Conservation (phyloP, 129 eudicot genomes). For the Pseudognaphalium luteoalbum region DNA sequence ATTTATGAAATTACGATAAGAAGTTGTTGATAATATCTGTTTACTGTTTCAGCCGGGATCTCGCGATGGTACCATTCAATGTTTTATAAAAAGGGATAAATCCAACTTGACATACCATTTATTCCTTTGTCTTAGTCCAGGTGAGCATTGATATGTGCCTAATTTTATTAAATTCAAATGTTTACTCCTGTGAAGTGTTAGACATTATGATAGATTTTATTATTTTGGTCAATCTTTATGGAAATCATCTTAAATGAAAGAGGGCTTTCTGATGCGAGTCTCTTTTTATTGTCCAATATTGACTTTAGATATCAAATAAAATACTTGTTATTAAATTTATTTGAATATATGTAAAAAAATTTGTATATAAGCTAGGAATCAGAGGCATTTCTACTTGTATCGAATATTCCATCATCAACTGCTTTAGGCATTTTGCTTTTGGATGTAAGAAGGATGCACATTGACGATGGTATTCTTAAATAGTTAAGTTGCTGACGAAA, state of each 20-base stretch:
- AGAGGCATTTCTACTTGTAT: not conserved
- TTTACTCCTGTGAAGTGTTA: not conserved
- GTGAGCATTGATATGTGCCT: constrained; percentile 30
- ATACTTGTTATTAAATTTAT: not conserved
- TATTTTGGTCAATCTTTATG: not conserved
- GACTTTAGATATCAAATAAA: not conserved
- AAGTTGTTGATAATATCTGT: not conserved
- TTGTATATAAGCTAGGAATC: not conserved
- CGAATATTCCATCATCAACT: not conserved
- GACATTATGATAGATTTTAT: not conserved
- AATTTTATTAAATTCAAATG: not conserved
- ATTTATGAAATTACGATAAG: not conserved
- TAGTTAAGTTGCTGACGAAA: not conserved
- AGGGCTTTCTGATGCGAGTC: not conserved
- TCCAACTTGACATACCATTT: constrained; percentile 50
- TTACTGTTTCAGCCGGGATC: constrained; percentile 69
- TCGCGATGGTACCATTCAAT: constrained; percentile 71
- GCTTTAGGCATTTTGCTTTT: not conserved
- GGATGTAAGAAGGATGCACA: not conserved
- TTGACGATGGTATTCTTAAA: not conserved
- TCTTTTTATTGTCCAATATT: not conserved
- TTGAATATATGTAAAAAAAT: too few relatives aligned
- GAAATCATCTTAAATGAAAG: not conserved
- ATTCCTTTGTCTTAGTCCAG: constrained; percentile 53
- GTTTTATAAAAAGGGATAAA: constrained; percentile 53